These are phyloP conservation scores for Cladophialophora psammophila DNA, from an alignment of 2,329 filamentous ascomycete genomes.

Conservation along the genomic window DNA sequence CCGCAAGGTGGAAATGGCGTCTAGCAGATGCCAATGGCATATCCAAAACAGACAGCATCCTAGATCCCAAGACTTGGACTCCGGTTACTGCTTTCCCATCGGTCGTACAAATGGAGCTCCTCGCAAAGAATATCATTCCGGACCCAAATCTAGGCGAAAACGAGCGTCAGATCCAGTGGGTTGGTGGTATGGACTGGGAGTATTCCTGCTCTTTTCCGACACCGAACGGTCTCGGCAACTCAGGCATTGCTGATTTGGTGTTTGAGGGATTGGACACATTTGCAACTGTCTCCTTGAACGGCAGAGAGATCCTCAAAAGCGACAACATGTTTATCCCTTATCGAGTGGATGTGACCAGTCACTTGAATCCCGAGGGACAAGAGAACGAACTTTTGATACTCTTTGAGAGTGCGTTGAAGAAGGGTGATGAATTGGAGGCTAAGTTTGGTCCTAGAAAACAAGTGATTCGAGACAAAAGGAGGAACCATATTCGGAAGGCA, in stretches of 20 bases:
- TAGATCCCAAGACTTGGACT: background rate
- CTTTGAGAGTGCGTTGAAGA: slow-evolving; percentile 52
- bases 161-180: slow-evolving; percentile 75
- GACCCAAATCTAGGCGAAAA: slow-evolving; percentile 79
- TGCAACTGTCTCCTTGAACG: slow-evolving; percentile 74
- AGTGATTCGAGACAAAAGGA: slow-evolving; percentile 8
- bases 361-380: slow-evolving; percentile 40
- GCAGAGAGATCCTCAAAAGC: slow-evolving; percentile 68
- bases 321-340: slow-evolving; percentile 83
- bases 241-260: slow-evolving; percentile 64
- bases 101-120: slow-evolving; percentile 21
- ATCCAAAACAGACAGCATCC: background rate
- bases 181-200: slow-evolving; percentile 74
- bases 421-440: background rate
- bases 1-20: slow-evolving; percentile 14
- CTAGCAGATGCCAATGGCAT: slow-evolving; percentile 14
- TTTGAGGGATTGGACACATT: slow-evolving; percentile 84
- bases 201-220: slow-evolving; percentile 54
- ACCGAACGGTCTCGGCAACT: slow-evolving; percentile 48
- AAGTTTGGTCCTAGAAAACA: slow-evolving; percentile 1
- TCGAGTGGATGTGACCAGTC: slow-evolving; percentile 61
- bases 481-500: slow-evolving; percentile 64
- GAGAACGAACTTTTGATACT: slow-evolving; percentile 51
- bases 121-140: slow-evolving; percentile 34
- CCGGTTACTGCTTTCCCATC: slow-evolving; percentile 8